Conservation (phyloP, 257 asterid genomes). For the Solanum corneliomulleri region DNA sequence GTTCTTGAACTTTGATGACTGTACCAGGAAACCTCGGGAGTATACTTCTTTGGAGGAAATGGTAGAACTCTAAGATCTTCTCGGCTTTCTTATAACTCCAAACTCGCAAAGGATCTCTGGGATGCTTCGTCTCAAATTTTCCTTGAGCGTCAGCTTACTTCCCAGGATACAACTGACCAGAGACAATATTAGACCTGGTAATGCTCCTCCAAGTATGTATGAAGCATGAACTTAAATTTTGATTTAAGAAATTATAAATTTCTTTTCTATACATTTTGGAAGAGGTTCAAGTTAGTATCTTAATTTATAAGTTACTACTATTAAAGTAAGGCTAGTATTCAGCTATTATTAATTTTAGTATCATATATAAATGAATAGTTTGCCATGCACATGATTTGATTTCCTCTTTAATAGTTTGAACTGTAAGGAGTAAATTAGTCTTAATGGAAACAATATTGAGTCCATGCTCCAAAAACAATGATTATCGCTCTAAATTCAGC, state of each 20-base stretch:
- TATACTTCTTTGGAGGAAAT: conserved; percentile 76
- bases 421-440: too few species aligned
- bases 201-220: not conserved
- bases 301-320: not conserved
- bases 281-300: not conserved
- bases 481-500: too few species aligned
- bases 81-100: conserved; percentile 36
- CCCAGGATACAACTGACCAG: not conserved
- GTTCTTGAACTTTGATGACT: not conserved
- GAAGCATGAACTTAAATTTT: not conserved
- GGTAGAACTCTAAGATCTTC: conserved; percentile 54
- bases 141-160: conserved; percentile 33
- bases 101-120: conserved; percentile 65
- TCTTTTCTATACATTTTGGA: not conserved
- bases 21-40: conserved; percentile 69
- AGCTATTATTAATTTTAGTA: not conserved
- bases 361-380: too few species aligned
- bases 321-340: not conserved
- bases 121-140: conserved; percentile 47
- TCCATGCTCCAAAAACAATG: too few species aligned
- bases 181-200: not conserved
- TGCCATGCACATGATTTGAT: too few species aligned
- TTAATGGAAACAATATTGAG: too few species aligned
- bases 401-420: too few species aligned
- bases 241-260: not conserved